Evolutionary conservation across 139 green algal species (phyloP).

Genomic region (Coelastrella sp.): DNA sequence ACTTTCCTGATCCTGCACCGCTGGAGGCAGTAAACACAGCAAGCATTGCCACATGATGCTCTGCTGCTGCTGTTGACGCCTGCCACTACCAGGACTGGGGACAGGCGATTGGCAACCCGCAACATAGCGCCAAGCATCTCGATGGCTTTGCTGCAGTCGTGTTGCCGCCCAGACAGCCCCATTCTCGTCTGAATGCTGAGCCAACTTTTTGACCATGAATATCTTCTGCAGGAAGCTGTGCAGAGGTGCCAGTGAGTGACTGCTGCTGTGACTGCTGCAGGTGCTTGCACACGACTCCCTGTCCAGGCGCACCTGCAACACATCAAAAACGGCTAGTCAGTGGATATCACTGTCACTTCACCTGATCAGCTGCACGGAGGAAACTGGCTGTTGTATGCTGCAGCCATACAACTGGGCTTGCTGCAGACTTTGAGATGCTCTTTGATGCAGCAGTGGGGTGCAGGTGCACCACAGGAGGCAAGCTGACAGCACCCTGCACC

Average conservation of each 20-base stretch:
- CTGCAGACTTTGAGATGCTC: too few species aligned
- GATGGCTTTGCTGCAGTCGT: constrained; percentile 8
- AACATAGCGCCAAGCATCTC: neutral
- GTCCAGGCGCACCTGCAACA: constrained; percentile 9
- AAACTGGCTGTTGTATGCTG: too few species aligned
- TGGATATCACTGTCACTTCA: too few species aligned
- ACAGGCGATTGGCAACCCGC: too few species aligned
- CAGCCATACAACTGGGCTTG: neutral
- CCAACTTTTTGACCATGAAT: too few species aligned
- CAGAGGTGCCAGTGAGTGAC: neutral
- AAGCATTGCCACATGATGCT: constrained; percentile 6
- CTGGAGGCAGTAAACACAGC: neutral
- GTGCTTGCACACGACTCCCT: neutral
- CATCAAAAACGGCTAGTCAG: neutral
- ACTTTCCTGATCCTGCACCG: neutral
- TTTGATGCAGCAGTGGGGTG: too few species aligned
- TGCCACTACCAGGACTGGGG: too few species aligned
- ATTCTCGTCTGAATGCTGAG: too few species aligned
- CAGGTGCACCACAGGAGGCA: too few species aligned
- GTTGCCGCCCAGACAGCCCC: too few species aligned
- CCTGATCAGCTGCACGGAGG: too few species aligned
- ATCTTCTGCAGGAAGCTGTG: too few species aligned
- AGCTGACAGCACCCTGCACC: neutral
- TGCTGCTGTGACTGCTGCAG: constrained; percentile 25
- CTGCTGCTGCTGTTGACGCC: constrained; percentile 1